Percentiles rank a stretch among this genome's conserved stretches.
phyloP scores from a whole-genome alignment of 192 early-diverging fungal genomes.

The Physocladia obscura region DNA sequence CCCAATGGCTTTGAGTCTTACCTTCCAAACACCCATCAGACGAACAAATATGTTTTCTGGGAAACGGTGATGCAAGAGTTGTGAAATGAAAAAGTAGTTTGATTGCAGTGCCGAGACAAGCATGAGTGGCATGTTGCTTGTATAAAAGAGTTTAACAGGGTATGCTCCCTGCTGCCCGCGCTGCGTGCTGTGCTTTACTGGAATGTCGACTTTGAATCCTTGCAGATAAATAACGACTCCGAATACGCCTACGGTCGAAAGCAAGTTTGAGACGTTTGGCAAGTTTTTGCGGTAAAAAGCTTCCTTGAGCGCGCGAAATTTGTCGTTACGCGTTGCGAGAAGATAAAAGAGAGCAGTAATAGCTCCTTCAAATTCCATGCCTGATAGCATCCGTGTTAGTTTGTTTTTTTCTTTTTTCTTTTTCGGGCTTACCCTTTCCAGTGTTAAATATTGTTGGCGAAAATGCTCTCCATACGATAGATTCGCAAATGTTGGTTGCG shows the following conservation, averaged over 20 bases:
- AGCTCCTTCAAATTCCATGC: slow-evolving; percentile 98
- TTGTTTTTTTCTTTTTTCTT: too few relatives aligned
- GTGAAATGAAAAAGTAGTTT: slow-evolving; percentile 97
- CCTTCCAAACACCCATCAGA: slow-evolving; percentile 92
- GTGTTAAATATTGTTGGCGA: slow-evolving; percentile 97
- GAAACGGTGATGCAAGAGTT: slow-evolving; percentile 97
- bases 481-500: slow-evolving; percentile 99
- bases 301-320: slow-evolving; percentile 94
- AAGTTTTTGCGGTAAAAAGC: slow-evolving; percentile 87
- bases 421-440: slow-evolving; percentile 79
- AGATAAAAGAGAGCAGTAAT: slow-evolving; percentile 93
- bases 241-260: slow-evolving; percentile 82
- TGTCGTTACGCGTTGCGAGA: slow-evolving; percentile 91
- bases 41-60: slow-evolving; percentile 92
- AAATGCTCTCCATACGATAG: slow-evolving; percentile 98
- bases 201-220: slow-evolving; percentile 99
- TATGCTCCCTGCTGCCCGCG: slow-evolving; percentile 98
- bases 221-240: slow-evolving; percentile 81
- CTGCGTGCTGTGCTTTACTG: slow-evolving; percentile 91
- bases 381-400: slow-evolving; percentile 22
- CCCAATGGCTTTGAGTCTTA: too few relatives aligned
- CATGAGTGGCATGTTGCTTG: slow-evolving; percentile 99
- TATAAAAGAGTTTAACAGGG: slow-evolving; percentile 99
- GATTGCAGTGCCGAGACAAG: slow-evolving; percentile 96
- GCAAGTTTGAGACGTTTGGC: slow-evolving; percentile 73